Conservation (phyloP, 352 stramenopile species). For the Phytophthora tentaculata region DNA sequence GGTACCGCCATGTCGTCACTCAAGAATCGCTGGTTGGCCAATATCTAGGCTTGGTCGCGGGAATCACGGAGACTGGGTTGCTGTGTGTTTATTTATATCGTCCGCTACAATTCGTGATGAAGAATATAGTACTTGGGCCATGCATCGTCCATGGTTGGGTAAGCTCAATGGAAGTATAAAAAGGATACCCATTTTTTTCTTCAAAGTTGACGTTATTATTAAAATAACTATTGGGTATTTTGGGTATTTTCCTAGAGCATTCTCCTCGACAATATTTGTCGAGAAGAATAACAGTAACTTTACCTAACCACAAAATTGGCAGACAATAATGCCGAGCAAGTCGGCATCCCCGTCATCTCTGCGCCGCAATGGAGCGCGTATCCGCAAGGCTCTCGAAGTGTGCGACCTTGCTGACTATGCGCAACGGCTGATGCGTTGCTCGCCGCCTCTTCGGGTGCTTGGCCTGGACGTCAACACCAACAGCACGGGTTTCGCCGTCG, state of each 20-base stretch:
- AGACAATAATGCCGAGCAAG: slow-evolving; percentile 24
- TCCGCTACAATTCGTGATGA: no score
- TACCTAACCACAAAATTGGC: neutral
- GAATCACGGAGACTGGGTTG: neutral
- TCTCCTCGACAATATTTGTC: no score
- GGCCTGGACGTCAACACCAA: slow-evolving; percentile 88
- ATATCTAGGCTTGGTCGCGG: neutral
- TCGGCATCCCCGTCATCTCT: slow-evolving; percentile 16
- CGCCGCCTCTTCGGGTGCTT: slow-evolving; percentile 60
- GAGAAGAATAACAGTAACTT: neutral
- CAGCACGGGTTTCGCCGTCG: slow-evolving; percentile 76
- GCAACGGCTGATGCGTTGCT: slow-evolving; percentile 37
- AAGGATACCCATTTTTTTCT: no score
- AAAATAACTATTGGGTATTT: no score
- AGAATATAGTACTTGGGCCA: no score
- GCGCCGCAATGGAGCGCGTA: slow-evolving; percentile 54
- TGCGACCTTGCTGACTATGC: slow-evolving; percentile 30
- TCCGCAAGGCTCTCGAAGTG: slow-evolving; percentile 58
- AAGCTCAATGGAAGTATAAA: no score
- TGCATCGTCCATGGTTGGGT: no score
- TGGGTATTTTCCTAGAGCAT: no score
- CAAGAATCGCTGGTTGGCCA: neutral
- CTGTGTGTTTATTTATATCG: neutral
- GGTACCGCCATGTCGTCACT: neutral
- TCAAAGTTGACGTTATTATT: no score